Base-by-base conservation (phyloP, 2,329 filamentous ascomycete species). In the Monascus ruber region DNA sequence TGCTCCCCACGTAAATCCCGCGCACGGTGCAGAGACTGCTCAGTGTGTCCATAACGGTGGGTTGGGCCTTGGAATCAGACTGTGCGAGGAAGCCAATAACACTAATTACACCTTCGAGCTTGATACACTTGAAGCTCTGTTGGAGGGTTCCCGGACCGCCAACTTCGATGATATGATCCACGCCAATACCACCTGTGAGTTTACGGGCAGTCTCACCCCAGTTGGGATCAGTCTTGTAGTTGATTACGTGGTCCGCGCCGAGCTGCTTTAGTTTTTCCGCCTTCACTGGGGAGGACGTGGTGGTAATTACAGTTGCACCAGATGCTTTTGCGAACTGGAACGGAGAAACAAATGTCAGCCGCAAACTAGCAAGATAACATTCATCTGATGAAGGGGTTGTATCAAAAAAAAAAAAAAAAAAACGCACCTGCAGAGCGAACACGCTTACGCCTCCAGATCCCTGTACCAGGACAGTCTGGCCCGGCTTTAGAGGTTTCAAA, bases 101-200 rank as follows among this genome's bases (percentile, higher is more conserved):
- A 42, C 56, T 66, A 46, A 74, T 72, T 9, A 75, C 59, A 28
- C 74, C 75, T 46, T 77, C 75, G 26, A 69, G 66, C 38, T 64
- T 65, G 41, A 77, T 60, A 1, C 72, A 71, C 45, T 70, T 70
- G 32, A 81, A 59, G 2, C 68, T 71, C 52, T 80, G 68, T 3
- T 62, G 49, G 46, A 83, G 67, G 0, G 78, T 82, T n/a, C 66
- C 69, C 0, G 74, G 66, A 0, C 80, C 80, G 8, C 76, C 80
- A n/a, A 83, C 72, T 49, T 85, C 81, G 31, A 82, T 51, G 31
- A 84, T 63, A 43, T 79, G 68, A 48, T 83, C 72, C 5, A 81
- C 73, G 8, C 81, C 81, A 2, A 49, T 51, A 10, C 70, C 70
- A 1, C 63, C 56, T 0, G 69, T 71, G 6, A 70, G 54, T 6